A percentile compares a stretch with the other conserved stretches of the same genome.
Conservation (phyloP, 108 stramenopile species). For the Mediolabrus comicus region DNA sequence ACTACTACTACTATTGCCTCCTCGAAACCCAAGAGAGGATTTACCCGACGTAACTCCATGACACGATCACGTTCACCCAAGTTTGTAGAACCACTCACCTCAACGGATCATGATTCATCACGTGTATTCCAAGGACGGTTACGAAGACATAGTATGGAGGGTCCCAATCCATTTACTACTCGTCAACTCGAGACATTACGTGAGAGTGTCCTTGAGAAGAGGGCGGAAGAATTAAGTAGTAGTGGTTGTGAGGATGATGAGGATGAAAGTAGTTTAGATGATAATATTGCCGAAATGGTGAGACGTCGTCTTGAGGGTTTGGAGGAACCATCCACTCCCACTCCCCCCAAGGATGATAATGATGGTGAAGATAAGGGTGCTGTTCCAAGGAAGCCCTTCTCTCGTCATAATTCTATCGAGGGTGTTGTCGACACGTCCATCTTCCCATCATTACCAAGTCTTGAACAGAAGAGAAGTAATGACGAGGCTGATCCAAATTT, state of each 20-base stretch:
- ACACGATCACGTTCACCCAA: not conserved
- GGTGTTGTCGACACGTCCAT: not conserved
- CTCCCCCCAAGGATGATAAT: not conserved
- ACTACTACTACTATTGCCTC: not conserved
- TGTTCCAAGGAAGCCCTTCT: conserved; percentile 1
- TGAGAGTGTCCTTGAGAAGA: no score
- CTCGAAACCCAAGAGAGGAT: not conserved
- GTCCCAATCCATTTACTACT: not conserved
- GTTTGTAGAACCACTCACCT: not conserved
- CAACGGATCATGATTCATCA: not conserved
- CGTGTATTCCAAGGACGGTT: not conserved
- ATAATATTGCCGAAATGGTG: not conserved
- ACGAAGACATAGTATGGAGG: not conserved
- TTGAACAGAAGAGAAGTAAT: not conserved
- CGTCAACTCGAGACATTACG: not conserved
- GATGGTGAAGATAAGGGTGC: not conserved
- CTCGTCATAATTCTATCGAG: not conserved
- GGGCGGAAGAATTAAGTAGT: no score
- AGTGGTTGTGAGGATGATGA: not conserved
- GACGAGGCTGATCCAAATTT: not conserved
- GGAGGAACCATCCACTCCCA: not conserved
- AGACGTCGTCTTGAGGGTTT: not conserved
- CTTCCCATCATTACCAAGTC: not conserved
- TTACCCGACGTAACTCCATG: not conserved
- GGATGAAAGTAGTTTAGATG: not conserved